Evolutionary conservation across 805 yeast genomes (phyloP).

Genomic region (Saturnispora zaruensis): DNA sequence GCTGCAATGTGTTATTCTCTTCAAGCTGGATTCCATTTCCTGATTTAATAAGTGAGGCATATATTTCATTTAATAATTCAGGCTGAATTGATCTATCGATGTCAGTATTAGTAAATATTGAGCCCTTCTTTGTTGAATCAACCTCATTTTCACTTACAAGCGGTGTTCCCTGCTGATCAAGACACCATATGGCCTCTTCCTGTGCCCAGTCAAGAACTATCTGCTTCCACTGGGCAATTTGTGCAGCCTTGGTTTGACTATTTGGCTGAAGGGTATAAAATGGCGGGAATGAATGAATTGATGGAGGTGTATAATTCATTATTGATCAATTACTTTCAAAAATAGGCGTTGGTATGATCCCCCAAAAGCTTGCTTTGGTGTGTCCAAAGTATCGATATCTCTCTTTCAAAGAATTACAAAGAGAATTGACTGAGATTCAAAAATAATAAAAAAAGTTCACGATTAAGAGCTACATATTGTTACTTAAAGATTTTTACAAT

Average conservation of each 20-base stretch:
- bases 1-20: constrained; percentile 20
- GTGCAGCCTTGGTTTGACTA: constrained; percentile 65
- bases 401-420: too few relatives aligned
- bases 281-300: constrained; percentile 76
- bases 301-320: constrained; percentile 30
- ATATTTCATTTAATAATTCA: background rate
- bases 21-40: constrained; percentile 22
- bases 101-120: background rate
- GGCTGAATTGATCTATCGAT: background rate
- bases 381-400: too few relatives aligned
- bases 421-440: background rate
- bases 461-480: too few relatives aligned
- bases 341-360: too few relatives aligned
- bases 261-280: constrained; percentile 87
- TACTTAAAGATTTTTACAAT: background rate
- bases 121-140: background rate
- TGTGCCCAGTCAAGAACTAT: constrained; percentile 57
- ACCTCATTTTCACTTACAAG: constrained; percentile 10
- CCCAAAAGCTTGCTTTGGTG: too few relatives aligned
- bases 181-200: constrained; percentile 44
- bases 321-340: too few relatives aligned
- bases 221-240: constrained; percentile 68
- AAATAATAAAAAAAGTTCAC: too few relatives aligned
- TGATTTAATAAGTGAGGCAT: background rate
- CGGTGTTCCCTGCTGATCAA: constrained; percentile 33